Percentiles rank a stretch among this genome's conserved stretches.
Conservation (phyloP, 2,329 filamentous ascomycete species). For the Hymenoscyphus fraxineus region DNA sequence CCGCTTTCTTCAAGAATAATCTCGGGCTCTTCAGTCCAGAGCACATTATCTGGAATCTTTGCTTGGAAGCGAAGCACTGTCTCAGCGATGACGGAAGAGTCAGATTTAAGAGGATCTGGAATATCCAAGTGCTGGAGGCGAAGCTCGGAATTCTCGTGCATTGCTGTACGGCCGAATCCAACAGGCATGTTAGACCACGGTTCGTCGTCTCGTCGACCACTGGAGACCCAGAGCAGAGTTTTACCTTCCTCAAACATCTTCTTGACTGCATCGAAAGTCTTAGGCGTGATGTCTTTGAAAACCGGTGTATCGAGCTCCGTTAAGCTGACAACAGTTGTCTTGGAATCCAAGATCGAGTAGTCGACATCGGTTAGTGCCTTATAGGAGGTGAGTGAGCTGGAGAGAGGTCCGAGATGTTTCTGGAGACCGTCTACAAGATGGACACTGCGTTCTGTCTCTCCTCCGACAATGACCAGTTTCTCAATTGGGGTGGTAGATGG, state of each 20-base stretch:
- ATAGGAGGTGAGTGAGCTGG: not conserved
- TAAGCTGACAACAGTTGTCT: slow-evolving; percentile 18
- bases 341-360: not conserved
- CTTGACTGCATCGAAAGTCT: slow-evolving; percentile 20
- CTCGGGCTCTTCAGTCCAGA: slow-evolving; percentile 15
- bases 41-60: not conserved
- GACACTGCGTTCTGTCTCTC: slow-evolving; percentile 13
- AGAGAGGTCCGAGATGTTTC: not conserved
- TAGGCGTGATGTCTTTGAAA: slow-evolving; percentile 21
- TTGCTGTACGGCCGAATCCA: slow-evolving; percentile 12
- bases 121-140: slow-evolving; percentile 16
- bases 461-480: slow-evolving; percentile 25
- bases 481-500: not conserved
- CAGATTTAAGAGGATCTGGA: not conserved
- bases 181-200: slow-evolving; percentile 16
- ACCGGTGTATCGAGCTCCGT: slow-evolving; percentile 32
- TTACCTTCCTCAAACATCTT: slow-evolving; percentile 13
- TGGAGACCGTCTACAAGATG: slow-evolving; percentile 5
- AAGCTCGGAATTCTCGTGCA: slow-evolving; percentile 9
- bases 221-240: slow-evolving; percentile 17
- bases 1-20: slow-evolving; percentile 6
- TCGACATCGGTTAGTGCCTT: not conserved
- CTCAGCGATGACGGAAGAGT: slow-evolving; percentile 9
- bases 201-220: slow-evolving; percentile 5
- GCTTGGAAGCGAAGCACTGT: not conserved